Conservation (phyloP, 1,284 basidiomycete species). For the Coriolopsis trogii region DNA sequence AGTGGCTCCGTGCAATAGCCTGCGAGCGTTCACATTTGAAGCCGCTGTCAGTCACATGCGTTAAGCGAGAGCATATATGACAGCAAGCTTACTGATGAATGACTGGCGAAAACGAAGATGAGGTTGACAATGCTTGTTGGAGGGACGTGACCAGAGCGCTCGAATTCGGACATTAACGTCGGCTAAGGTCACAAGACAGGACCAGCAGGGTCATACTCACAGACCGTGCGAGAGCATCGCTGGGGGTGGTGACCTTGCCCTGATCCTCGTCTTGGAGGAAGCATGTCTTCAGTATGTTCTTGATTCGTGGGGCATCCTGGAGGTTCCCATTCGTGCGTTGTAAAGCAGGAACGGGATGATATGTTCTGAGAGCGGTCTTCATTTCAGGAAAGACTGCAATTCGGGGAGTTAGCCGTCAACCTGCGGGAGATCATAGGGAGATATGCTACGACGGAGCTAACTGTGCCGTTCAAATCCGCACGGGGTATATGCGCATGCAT, state of each 20-base stretch:
- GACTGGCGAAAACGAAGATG: slow-evolving; percentile 60
- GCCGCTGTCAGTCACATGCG: slow-evolving; percentile 15
- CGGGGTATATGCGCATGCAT: neutral
- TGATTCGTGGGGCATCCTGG: slow-evolving; percentile 73
- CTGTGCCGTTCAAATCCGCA: too few relatives aligned
- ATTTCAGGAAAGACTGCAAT: slow-evolving; percentile 69
- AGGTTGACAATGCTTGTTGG: slow-evolving; percentile 66
- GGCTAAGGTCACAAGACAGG: slow-evolving; percentile 13
- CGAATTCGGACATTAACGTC: slow-evolving; percentile 21
- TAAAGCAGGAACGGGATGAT: slow-evolving; percentile 71
- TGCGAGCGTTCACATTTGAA: slow-evolving; percentile 29
- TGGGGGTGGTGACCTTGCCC: slow-evolving; percentile 28
- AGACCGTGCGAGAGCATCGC: slow-evolving; percentile 31
- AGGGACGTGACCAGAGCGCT: slow-evolving; percentile 54
- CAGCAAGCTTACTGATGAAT: slow-evolving; percentile 48
- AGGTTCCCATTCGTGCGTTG: slow-evolving; percentile 68
- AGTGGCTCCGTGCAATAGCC: slow-evolving; percentile 59
- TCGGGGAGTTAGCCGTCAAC: too few relatives aligned
- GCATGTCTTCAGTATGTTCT: slow-evolving; percentile 41
- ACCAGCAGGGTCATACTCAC: slow-evolving; percentile 23
- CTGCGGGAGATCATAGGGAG: too few relatives aligned
- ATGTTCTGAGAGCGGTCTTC: slow-evolving; percentile 70
- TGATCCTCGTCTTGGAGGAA: slow-evolving; percentile 30
- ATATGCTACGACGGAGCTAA: too few relatives aligned
- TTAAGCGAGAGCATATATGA: slow-evolving; percentile 1